Evolutionary conservation across 495 filamentous ascomycete species (phyloP).

Genomic region (Aspergillus coremiiformis): DNA sequence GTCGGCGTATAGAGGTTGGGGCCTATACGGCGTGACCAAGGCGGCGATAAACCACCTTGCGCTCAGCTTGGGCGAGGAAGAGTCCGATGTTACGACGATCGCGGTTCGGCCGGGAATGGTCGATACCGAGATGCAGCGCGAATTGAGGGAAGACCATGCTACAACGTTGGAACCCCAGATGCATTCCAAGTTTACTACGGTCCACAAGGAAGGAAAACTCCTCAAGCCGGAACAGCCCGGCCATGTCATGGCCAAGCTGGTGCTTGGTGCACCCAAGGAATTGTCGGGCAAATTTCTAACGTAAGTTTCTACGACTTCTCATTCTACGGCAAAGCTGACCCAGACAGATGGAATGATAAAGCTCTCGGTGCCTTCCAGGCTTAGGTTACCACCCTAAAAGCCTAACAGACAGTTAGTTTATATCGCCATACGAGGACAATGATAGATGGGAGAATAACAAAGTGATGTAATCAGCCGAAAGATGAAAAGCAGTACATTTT

Average conservation of each 20-base stretch:
- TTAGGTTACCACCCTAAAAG: conserved; percentile 18
- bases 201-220: conserved; percentile 60
- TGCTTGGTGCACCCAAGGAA: conserved; percentile 51
- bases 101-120: conserved; percentile 75
- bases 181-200: conserved; percentile 58
- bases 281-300: conserved; percentile 68
- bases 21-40: conserved; percentile 74
- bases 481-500: conserved; percentile 85
- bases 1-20: conserved; percentile 66
- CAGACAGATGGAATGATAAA: conserved; percentile 60
- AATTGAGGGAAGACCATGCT: conserved; percentile 64
- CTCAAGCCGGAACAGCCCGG: conserved; percentile 79
- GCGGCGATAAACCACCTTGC: conserved; percentile 82
- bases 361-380: conserved; percentile 58
- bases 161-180: conserved; percentile 56
- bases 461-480: conserved; percentile 68
- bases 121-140: conserved; percentile 89
- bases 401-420: conserved; percentile 32
- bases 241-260: conserved; percentile 74
- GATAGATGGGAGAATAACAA: conserved; percentile 13
- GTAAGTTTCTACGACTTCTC: conserved; percentile 39
- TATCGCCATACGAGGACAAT: conserved; percentile 19
- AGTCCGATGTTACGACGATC: conserved; percentile 65
- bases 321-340: conserved; percentile 29
- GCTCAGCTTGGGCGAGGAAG: conserved; percentile 65